phyloP scores from a whole-genome alignment of 768 basidiomycete genomes.

The Boletus vermiculosoides region DNA sequence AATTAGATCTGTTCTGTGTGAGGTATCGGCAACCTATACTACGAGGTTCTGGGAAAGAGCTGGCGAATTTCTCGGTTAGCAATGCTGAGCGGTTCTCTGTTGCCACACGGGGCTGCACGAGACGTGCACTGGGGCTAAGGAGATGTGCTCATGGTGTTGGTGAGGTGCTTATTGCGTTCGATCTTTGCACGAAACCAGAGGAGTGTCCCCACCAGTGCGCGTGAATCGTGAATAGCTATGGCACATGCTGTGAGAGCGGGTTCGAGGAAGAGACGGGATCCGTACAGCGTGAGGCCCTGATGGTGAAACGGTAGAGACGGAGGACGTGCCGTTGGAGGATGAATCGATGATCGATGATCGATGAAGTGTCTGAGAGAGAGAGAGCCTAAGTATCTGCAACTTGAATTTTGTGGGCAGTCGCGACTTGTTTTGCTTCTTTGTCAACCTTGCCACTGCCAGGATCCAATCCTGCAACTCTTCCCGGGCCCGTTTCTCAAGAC shows the following conservation, averaged over 20 bases:
- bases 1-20: not conserved
- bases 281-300: slow-evolving; percentile 68
- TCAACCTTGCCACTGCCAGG: too few species aligned
- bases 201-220: slow-evolving; percentile 62
- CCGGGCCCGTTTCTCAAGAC: too few species aligned
- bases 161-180: slow-evolving; percentile 56
- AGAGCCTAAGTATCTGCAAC: not conserved
- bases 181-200: slow-evolving; percentile 73
- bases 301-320: slow-evolving; percentile 60
- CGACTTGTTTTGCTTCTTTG: not conserved
- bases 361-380: slow-evolving; percentile 67
- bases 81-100: slow-evolving; percentile 59
- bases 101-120: slow-evolving; percentile 39
- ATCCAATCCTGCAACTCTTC: too few species aligned
- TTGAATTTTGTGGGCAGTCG: slow-evolving; percentile 8
- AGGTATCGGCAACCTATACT: not conserved
- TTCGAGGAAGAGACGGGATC: not conserved
- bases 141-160: slow-evolving; percentile 48
- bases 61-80: slow-evolving; percentile 59
- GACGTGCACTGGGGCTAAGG: not conserved
- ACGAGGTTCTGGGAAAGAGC: slow-evolving; percentile 42
- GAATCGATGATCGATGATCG: not conserved
- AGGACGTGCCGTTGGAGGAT: slow-evolving; percentile 61
- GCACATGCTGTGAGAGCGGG: slow-evolving; percentile 4
- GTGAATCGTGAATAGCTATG: slow-evolving; percentile 60